Evolutionary conservation across 345 rosid genomes (phyloP).

Genomic region (Zanthoxylum bungeanum): DNA sequence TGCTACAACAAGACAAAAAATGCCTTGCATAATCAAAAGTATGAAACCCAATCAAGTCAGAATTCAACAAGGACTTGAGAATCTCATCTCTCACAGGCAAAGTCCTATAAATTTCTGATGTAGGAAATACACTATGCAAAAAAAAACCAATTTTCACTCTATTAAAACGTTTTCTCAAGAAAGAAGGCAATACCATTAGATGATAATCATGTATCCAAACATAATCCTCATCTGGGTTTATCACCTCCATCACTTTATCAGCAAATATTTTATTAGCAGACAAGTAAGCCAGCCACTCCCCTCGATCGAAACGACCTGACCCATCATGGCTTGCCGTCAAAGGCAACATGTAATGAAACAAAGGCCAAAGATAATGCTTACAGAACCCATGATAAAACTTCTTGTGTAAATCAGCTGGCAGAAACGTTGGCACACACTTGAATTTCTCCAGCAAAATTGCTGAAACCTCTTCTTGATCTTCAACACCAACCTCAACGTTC

Average conservation of each 20-base stretch:
- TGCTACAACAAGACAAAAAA: conserved; percentile 78
- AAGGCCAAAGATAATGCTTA: conserved; percentile 87
- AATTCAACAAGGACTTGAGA: conserved; percentile 61
- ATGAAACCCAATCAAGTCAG: conserved; percentile 83
- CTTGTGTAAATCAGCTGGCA: conserved; percentile 45
- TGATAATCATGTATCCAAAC: conserved; percentile 92
- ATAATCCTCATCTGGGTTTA: conserved; percentile 61
- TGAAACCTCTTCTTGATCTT: conserved; percentile 62
- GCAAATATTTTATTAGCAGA: conserved; percentile 63
- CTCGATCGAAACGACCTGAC: conserved; percentile 49
- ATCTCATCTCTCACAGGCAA: conserved; percentile 76
- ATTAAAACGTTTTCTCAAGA: conserved; percentile 50
- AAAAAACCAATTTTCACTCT: conserved; percentile 68
- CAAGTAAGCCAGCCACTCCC: conserved; percentile 63
- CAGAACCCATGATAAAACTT: conserved; percentile 82
- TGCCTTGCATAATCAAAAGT: conserved; percentile 88
- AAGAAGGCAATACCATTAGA: conserved; percentile 73
- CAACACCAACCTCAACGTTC: conserved; percentile 43
- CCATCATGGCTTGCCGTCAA: conserved; percentile 46
- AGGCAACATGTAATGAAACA: conserved; percentile 73
- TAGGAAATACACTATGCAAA: conserved; percentile 69
- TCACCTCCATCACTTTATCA: conserved; percentile 56
- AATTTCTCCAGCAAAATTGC: conserved; percentile 44
- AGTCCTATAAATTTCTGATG: conserved; percentile 68
- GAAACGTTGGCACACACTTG: conserved; percentile 64